Conservation (phyloP, 257 asterid species). For the Fraxinus pennsylvanica region DNA sequence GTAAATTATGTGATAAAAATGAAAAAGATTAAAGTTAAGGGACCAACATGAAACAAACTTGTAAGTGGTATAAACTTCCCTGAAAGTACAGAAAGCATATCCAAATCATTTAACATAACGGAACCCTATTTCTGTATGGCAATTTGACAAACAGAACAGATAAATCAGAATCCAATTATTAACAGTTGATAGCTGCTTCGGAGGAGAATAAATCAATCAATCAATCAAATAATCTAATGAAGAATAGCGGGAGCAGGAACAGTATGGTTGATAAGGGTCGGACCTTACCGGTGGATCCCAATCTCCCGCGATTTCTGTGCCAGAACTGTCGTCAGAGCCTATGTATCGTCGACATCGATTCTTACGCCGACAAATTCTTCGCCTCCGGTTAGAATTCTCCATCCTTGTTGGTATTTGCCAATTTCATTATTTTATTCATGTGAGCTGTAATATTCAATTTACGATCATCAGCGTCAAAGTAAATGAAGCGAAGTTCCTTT, state of each 20-base stretch:
- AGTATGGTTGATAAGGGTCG: slow-evolving; percentile 65
- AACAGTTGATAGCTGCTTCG: slow-evolving; percentile 1
- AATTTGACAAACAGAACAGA: neutral
- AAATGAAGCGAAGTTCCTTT: neutral
- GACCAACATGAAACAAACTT: neutral
- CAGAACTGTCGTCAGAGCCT: slow-evolving; percentile 92
- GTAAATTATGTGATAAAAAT: neutral
- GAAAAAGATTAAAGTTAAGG: neutral
- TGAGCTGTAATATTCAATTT: neutral
- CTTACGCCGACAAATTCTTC: slow-evolving; percentile 71
- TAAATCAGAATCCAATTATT: slow-evolving; percentile 10
- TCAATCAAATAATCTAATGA: slow-evolving; percentile 35
- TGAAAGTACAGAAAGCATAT: too few species aligned
- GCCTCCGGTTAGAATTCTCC: slow-evolving; percentile 50
- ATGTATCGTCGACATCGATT: slow-evolving; percentile 74
- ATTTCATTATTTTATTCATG: neutral
- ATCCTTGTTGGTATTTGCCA: neutral
- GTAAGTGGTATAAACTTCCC: neutral
- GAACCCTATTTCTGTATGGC: neutral
- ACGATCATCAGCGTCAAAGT: neutral
- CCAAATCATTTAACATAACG: neutral
- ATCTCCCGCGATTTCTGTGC: slow-evolving; percentile 89
- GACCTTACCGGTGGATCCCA: slow-evolving; percentile 81
- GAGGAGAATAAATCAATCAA: neutral
- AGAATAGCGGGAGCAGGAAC: slow-evolving; percentile 43